phyloP scores from a whole-genome alignment of 768 basidiomycete species.

The Pleurotus eryngii region DNA sequence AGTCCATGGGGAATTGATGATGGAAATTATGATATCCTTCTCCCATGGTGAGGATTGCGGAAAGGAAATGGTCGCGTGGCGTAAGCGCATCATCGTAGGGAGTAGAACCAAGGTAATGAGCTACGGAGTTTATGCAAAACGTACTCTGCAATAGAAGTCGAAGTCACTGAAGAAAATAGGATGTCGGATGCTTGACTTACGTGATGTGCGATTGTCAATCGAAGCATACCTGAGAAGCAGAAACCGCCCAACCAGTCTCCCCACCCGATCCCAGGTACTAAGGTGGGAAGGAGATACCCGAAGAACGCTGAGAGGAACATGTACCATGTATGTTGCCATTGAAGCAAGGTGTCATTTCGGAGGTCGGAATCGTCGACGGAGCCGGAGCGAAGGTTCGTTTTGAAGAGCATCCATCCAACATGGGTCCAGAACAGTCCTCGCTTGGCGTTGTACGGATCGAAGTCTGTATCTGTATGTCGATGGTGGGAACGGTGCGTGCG shows the following conservation, averaged over 20 bases:
- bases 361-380: constrained; percentile 72
- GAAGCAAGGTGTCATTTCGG: constrained; percentile 61
- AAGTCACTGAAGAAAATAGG: constrained; percentile 3
- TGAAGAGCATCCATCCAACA: constrained; percentile 82
- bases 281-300: constrained; percentile 67
- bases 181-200: constrained; percentile 38
- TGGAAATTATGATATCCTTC: constrained; percentile 92
- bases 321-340: constrained; percentile 79
- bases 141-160: constrained; percentile 50
- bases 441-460: constrained; percentile 81
- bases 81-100: constrained; percentile 80
- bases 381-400: constrained; percentile 69
- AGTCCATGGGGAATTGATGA: constrained; percentile 89
- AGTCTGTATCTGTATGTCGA: constrained; percentile 81
- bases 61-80: constrained; percentile 76
- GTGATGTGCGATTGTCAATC: constrained; percentile 78
- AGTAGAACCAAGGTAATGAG: constrained; percentile 78
- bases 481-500: constrained; percentile 82
- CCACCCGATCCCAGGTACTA: constrained; percentile 70
- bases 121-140: constrained; percentile 87
- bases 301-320: constrained; percentile 58
- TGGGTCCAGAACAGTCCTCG: constrained; percentile 79
- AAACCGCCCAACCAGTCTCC: constrained; percentile 76
- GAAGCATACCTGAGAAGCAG: constrained; percentile 69
- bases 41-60: constrained; percentile 80